Base-by-base conservation (phyloP, 352 stramenopile genomes). In the Phytophthora pseudosyringae region DNA sequence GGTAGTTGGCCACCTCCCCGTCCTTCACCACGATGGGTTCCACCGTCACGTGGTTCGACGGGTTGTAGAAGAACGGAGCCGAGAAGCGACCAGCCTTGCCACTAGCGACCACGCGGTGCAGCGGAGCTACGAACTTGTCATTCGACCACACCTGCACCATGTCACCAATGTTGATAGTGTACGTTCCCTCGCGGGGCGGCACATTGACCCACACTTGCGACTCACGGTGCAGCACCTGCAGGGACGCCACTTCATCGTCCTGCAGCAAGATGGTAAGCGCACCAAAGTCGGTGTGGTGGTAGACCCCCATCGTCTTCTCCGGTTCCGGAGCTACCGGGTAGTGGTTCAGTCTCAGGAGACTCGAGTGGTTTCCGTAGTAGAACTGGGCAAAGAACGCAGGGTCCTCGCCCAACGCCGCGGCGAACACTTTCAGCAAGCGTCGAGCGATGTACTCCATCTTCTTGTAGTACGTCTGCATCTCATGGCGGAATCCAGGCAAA, bases 321-420 rank as follows among this genome's bases (percentile, higher is more conserved):
- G 74, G 71, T n/a, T 82, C 59, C 2, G 75, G 71, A 0, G 75
- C 59, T 1, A 82, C 54, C 3, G 91, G 92, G 69, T 98, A 98
- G 68, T 94, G 88, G 63, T 98, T 98, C 44, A 97, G 73, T 29
- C 94, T 75, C 49, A 98, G 54, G 52, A 95, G 96, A 39, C 80
- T 95, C 21, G 89, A 96, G 72, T 98, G 92, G 41, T 68, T 68
- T 5, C 56, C 59, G 15, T 74, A 50, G 55, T 83, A 89, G 50
- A 86, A 89, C 63, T 80, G 59, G 52, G 89, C 77, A n/a, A 90
- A 76, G 54, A 83, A 83, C 21, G 69, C 67, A 4, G 68, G 45
- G 4, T 73, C 25, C 41, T 86, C 69, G 33, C 75, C 77, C 32
- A 89, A 57, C 31, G 75, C 69, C 10, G 86, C 70, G 4, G 80